These are phyloP conservation scores for Hippophae tibetana DNA, from an alignment of 306 rosid species.

Conservation along the genomic window DNA sequence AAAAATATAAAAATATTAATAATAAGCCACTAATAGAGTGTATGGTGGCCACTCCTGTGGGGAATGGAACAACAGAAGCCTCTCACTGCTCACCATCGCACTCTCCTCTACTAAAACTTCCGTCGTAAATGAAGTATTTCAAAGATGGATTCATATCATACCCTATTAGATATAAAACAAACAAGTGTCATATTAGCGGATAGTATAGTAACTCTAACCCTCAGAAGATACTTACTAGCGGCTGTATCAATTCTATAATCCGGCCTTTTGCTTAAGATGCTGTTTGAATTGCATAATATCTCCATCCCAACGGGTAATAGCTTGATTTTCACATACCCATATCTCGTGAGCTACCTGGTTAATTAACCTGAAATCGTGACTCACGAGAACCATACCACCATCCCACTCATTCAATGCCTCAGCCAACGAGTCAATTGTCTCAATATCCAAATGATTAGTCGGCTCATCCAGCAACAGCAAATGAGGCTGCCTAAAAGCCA, in stretches of 20 bases:
- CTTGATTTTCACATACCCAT: conserved; percentile 90
- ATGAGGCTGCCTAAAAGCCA: conserved; percentile 91
- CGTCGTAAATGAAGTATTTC: no score
- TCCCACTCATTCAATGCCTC: conserved; percentile 99
- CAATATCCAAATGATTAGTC: conserved; percentile 92
- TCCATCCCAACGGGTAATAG: conserved; percentile 85
- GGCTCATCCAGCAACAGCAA: conserved; percentile 89
- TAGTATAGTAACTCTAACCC: no score
- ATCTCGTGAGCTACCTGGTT: conserved; percentile 95
- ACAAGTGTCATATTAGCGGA: no score
- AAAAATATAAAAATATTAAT: no score
- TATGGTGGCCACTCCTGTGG: no score
- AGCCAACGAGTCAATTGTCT: conserved; percentile 88
- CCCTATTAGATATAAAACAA: no score
- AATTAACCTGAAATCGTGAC: conserved; percentile 97
- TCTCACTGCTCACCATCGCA: no score
- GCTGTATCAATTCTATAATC: conserved; percentile 39
- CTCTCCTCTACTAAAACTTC: no score
- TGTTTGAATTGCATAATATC: conserved; percentile 84
- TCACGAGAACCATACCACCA: conserved; percentile 94
- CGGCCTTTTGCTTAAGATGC: conserved; percentile 75
- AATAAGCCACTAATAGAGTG: no score
- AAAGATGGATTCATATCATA: no score
- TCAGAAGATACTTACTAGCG: no score
- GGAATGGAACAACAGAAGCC: no score